phyloP scores from a whole-genome alignment of 2,329 filamentous ascomycete species.

The Phaeosphaeria sp. region DNA sequence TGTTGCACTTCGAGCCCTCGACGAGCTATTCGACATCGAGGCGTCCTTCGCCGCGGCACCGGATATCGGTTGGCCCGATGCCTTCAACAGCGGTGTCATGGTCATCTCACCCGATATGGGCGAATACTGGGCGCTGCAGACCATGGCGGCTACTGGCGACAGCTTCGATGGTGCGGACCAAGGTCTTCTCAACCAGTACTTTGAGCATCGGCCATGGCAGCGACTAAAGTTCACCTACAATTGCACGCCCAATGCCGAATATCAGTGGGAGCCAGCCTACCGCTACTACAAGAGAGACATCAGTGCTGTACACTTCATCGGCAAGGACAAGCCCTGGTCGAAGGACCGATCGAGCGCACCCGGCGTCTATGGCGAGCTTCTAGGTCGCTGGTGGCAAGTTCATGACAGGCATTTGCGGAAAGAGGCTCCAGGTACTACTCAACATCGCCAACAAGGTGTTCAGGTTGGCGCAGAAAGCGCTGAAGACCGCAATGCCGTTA shows the following conservation, averaged over 20 bases:
- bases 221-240: constrained; percentile 95
- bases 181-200: constrained; percentile 94
- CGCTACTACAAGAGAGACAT: constrained; percentile 90
- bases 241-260: constrained; percentile 93
- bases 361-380: constrained; percentile 80
- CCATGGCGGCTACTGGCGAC: constrained; percentile 83
- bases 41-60: constrained; percentile 75
- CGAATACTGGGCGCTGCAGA: constrained; percentile 84
- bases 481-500: constrained; percentile 21
- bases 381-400: constrained; percentile 90
- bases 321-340: constrained; percentile 85
- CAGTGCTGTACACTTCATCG: constrained; percentile 93
- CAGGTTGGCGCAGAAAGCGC: constrained; percentile 16
- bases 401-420: constrained; percentile 81
- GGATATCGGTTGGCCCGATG: constrained; percentile 97
- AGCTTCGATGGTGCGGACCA: constrained; percentile 98
- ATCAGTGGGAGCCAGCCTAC: constrained; percentile 96
- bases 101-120: constrained; percentile 84
- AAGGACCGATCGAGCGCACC: constrained; percentile 55
- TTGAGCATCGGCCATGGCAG: constrained; percentile 77
- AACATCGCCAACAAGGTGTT: constrained; percentile 1
- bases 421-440: constrained; percentile 7
- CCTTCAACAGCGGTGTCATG: constrained; percentile 99
- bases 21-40: constrained; percentile 82
- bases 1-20: constrained; percentile 86